A percentile compares a stretch with the other conserved stretches of the same genome.
Conservation (phyloP, 345 rosid genomes). For the Populus simonii region DNA sequence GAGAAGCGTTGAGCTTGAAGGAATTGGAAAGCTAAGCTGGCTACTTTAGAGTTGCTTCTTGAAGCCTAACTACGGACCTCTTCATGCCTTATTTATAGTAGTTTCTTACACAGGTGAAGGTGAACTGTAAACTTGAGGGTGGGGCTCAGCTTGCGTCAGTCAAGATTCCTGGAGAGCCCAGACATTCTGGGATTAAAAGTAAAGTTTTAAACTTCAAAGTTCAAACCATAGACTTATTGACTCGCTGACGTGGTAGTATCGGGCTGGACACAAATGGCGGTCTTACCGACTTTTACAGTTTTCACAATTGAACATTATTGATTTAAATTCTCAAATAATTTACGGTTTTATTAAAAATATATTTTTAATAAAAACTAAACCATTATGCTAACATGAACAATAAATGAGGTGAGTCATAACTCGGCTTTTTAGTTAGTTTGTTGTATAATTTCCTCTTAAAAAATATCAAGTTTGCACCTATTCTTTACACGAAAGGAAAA, state of each 20-base stretch:
- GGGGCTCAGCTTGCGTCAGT: neutral
- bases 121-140: neutral
- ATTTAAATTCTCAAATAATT: no score
- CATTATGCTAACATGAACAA: no score
- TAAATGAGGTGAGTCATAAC: no score
- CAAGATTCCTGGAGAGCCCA: conserved; percentile 6
- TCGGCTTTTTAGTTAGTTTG: no score
- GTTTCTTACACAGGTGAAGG: neutral
- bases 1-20: conserved; percentile 4
- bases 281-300: no score
- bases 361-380: no score
- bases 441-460: no score
- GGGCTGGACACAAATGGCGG: no score
- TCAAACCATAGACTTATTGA: neutral
- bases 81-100: conserved; percentile 41
- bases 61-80: conserved; percentile 33
- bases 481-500: no score
- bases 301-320: no score
- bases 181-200: neutral
- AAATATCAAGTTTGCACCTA: no score
- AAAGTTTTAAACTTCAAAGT: neutral
- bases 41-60: conserved; percentile 30
- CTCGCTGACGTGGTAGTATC: neutral
- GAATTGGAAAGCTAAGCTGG: neutral
- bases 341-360: no score